Conservation (phyloP, 2,329 filamentous ascomycete genomes). For the Colletotrichum sp. region DNA sequence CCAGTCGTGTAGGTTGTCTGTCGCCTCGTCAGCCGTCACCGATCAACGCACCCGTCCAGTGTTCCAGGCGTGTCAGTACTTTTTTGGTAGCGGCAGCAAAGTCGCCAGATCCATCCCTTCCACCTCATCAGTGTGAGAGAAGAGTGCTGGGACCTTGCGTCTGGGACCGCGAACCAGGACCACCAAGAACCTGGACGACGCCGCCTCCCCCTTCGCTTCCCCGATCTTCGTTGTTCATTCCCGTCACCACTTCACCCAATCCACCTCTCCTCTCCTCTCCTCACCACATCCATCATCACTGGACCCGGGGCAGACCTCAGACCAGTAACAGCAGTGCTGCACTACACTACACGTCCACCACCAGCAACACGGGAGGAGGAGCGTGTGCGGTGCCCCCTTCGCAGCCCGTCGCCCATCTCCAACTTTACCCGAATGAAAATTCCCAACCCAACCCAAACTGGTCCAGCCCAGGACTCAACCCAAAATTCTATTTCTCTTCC, state of each 20-base stretch:
- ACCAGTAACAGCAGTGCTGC: background rate
- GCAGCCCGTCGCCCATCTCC: conserved; percentile 4
- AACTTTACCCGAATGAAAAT: conserved; percentile 18
- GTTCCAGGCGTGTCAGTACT: background rate
- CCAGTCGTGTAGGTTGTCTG: background rate
- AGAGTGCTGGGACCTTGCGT: background rate
- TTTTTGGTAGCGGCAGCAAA: background rate
- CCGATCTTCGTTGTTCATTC: background rate
- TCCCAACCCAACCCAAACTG: conserved; percentile 19
- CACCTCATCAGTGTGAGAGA: background rate
- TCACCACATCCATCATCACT: background rate
- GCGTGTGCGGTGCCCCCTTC: background rate
- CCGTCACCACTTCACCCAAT: background rate
- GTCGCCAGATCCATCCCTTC: conserved; percentile 12
- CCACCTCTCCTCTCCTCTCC: background rate
- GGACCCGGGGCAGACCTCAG: background rate
- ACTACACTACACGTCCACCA: background rate
- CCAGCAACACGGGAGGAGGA: background rate
- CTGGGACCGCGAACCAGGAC: background rate
- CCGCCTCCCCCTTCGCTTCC: background rate
- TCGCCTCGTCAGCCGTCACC: background rate
- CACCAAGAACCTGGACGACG: background rate
- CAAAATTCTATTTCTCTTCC: conserved; percentile 7
- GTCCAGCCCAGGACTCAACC: conserved; percentile 19
- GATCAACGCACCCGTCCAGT: background rate